Percentiles rank a stretch among this genome's conserved stretches.
Evolutionary conservation across 495 filamentous ascomycete species (phyloP).

Genomic region (Aspergillus indologenus): DNA sequence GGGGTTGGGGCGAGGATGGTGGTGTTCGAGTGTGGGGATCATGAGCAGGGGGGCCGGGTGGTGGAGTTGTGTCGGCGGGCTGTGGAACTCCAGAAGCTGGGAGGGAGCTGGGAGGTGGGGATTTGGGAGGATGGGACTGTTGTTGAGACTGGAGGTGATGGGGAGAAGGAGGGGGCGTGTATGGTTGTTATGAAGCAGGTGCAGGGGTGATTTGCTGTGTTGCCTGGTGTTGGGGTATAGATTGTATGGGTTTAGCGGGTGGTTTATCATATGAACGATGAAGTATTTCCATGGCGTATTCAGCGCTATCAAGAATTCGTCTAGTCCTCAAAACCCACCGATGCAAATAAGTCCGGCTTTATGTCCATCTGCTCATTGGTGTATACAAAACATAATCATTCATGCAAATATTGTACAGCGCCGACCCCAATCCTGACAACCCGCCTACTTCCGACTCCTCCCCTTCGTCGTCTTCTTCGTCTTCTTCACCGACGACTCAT

Average conservation of each 20-base stretch:
- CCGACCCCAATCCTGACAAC: background rate
- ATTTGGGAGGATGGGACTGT: background rate
- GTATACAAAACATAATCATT: no score
- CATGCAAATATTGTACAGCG: background rate
- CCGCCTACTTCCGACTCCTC: background rate
- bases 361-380: no score
- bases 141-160: background rate
- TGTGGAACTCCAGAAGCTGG: background rate
- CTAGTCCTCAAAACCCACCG: no score
- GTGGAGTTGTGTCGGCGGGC: background rate
- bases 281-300: no score
- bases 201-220: background rate
- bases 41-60: background rate
- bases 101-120: background rate
- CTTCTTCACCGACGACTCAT: slow-evolving; percentile 22
- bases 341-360: no score
- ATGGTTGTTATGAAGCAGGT: background rate
- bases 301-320: no score
- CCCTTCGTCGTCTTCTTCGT: slow-evolving; percentile 7
- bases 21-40: background rate
- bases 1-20: background rate
- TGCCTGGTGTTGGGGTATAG: no score
- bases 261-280: no score
- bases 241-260: no score
- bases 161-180: background rate